Evolutionary conservation across 345 rosid genomes (phyloP).

Genomic region (Excoecaria agallocha): DNA sequence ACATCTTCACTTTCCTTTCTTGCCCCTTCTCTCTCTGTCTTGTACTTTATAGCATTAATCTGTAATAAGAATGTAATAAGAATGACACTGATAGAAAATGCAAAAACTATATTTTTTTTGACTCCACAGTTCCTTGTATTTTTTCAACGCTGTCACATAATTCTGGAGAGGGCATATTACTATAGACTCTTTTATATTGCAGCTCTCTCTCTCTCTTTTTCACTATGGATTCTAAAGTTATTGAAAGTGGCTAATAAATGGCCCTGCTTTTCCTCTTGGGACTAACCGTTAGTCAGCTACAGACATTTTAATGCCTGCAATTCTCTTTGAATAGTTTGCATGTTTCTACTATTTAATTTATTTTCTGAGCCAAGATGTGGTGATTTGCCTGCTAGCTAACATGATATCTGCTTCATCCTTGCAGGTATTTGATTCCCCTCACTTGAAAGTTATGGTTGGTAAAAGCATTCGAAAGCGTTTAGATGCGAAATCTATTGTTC

Average conservation of each 20-base stretch:
- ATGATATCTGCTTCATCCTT: slow-evolving; percentile 4
- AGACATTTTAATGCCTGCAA: not conserved
- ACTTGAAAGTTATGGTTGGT: slow-evolving; percentile 61
- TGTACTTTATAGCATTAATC: too few species aligned
- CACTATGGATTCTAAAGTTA: not conserved
- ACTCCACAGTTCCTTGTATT: too few species aligned
- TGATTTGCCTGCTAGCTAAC: not conserved
- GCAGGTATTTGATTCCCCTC: slow-evolving; percentile 87
- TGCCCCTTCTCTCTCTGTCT: too few species aligned
- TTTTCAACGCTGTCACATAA: too few species aligned
- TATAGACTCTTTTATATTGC: too few species aligned
- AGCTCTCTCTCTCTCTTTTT: too few species aligned
- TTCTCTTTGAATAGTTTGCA: not conserved
- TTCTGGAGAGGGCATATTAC: too few species aligned
- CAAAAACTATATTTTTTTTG: too few species aligned
- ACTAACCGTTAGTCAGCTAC: not conserved
- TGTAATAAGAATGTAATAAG: too few species aligned
- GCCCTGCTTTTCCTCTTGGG: not conserved
- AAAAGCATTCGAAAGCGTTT: slow-evolving; percentile 68
- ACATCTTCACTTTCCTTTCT: too few species aligned
- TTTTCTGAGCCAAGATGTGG: not conserved
- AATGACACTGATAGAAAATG: too few species aligned
- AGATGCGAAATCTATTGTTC: slow-evolving; percentile 73
- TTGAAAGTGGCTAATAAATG: not conserved
- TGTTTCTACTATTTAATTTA: not conserved